A percentile compares a stretch with the other conserved stretches of the same genome.
phyloP scores from a whole-genome alignment of 2,329 filamentous ascomycete genomes.

The Xylogone sp. region DNA sequence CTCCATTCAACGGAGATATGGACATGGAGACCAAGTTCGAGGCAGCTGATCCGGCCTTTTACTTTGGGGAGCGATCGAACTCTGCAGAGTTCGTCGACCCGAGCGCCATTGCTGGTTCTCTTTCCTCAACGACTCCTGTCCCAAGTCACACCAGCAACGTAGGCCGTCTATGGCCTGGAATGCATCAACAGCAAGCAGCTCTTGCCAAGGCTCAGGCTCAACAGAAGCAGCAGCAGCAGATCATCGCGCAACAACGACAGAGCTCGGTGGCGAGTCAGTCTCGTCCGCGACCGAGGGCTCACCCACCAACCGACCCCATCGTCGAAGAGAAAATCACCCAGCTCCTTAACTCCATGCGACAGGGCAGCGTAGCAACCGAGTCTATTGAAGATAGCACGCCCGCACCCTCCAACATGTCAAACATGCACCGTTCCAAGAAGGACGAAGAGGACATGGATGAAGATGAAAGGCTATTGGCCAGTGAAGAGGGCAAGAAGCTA shows the following conservation, averaged over 20 bases:
- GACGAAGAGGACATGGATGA: slow-evolving; percentile 99
- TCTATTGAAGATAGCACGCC: slow-evolving; percentile 42
- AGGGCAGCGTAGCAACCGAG: slow-evolving; percentile 55
- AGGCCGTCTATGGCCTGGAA: slow-evolving; percentile 84
- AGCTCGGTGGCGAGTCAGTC: slow-evolving; percentile 32
- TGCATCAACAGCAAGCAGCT: slow-evolving; percentile 86
- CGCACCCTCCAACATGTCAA: slow-evolving; percentile 43
- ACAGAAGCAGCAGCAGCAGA: slow-evolving; percentile 62
- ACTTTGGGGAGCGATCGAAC: slow-evolving; percentile 47
- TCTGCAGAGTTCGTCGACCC: slow-evolving; percentile 64
- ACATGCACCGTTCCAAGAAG: slow-evolving; percentile 76
- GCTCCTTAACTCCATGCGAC: slow-evolving; percentile 84
- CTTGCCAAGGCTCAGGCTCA: slow-evolving; percentile 69
- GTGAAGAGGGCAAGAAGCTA: slow-evolving; percentile 98
- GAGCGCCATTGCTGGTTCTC: slow-evolving; percentile 57
- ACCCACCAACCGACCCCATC: slow-evolving; percentile 55
- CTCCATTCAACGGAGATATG: slow-evolving; percentile 56
- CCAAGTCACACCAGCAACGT: slow-evolving; percentile 50
- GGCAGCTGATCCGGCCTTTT: slow-evolving; percentile 56
- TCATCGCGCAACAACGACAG: slow-evolving; percentile 53
- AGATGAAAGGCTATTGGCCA: slow-evolving; percentile 89
- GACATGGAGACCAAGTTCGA: slow-evolving; percentile 67
- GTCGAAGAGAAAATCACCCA: slow-evolving; percentile 93
- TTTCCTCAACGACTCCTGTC: slow-evolving; percentile 38
- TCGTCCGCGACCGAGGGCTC: slow-evolving; percentile 35